A percentile compares a stretch with the other conserved stretches of the same genome.
phyloP scores from a whole-genome alignment of 2,329 filamentous ascomycete genomes.

The Fusarium odoratissimum region DNA sequence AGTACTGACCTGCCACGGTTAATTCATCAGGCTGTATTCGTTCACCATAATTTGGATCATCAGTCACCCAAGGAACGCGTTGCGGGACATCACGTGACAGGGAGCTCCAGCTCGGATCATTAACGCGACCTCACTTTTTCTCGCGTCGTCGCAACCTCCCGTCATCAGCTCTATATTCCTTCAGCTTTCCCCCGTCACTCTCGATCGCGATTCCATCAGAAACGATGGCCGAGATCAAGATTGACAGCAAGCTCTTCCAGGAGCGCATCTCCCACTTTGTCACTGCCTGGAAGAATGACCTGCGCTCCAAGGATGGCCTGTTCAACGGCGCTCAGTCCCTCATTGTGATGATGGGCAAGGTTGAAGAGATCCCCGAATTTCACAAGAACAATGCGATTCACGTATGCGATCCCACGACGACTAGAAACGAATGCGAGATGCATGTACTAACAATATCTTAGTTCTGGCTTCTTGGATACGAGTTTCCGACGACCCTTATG shows the following conservation, averaged over 20 bases:
- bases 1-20: background rate
- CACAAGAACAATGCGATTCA: constrained; percentile 98
- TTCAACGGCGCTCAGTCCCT: constrained; percentile 91
- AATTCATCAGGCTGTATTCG: background rate
- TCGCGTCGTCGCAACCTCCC: constrained; percentile 50
- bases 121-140: constrained; percentile 58
- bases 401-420: constrained; percentile 64
- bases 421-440: background rate
- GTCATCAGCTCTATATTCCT: constrained; percentile 42
- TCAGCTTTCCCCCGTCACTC: constrained; percentile 40
- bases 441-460: constrained; percentile 54
- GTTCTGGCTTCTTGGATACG: constrained; percentile 99
- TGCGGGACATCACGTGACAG: constrained; percentile 51
- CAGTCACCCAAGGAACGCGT: constrained; percentile 38
- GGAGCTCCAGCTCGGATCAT: constrained; percentile 48
- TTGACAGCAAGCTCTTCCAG: constrained; percentile 94
- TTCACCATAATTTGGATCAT: constrained; percentile 37
- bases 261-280: constrained; percentile 89
- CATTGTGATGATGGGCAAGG: constrained; percentile 93
- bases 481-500: constrained; percentile 96
- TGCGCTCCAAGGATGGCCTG: constrained; percentile 84
- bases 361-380: constrained; percentile 86
- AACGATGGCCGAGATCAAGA: constrained; percentile 85
- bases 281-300: constrained; percentile 95
- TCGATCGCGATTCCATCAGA: constrained; percentile 49